phyloP scores from a whole-genome alignment of 2,329 filamentous ascomycete genomes.

The Cytospora schulzeri region DNA sequence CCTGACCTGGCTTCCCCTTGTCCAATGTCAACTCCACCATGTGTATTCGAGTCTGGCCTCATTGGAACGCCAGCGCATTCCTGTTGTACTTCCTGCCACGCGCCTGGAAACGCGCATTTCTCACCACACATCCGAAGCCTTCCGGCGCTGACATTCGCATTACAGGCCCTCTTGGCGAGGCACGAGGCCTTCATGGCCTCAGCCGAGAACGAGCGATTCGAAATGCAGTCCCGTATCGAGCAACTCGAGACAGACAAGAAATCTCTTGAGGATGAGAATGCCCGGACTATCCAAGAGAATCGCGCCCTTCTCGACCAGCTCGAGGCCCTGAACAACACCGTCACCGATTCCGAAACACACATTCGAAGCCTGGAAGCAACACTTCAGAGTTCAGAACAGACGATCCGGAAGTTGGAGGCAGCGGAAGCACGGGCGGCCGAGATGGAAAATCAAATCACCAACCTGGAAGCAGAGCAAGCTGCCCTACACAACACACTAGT shows the following conservation, averaged over 20 bases:
- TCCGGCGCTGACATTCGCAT: constrained; percentile 69
- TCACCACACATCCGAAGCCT: constrained; percentile 19
- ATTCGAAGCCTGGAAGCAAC: constrained; percentile 77
- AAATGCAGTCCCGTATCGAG: constrained; percentile 73
- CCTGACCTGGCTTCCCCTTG: constrained; percentile 26
- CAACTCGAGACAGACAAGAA: constrained; percentile 74
- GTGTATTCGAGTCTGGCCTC: constrained; percentile 6
- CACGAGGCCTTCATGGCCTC: constrained; percentile 95
- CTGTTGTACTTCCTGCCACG: neutral
- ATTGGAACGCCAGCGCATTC: constrained; percentile 10
- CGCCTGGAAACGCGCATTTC: constrained; percentile 23
- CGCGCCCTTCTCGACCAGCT: constrained; percentile 78
- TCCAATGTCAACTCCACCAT: constrained; percentile 15
- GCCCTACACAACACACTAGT: constrained; percentile 68
- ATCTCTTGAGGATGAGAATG: constrained; percentile 75
- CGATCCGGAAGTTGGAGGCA: constrained; percentile 72
- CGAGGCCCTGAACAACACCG: constrained; percentile 78
- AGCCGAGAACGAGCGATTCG: constrained; percentile 79
- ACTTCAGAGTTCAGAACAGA: constrained; percentile 75
- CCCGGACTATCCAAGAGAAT: constrained; percentile 80
- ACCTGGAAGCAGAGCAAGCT: constrained; percentile 81
- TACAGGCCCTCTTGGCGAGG: constrained; percentile 85
- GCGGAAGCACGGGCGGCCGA: constrained; percentile 75
- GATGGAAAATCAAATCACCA: constrained; percentile 77
- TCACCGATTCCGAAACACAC: constrained; percentile 77